Evolutionary conservation across 2,329 filamentous ascomycete genomes (phyloP).

Genomic region (Fusarium austroafricanum): DNA sequence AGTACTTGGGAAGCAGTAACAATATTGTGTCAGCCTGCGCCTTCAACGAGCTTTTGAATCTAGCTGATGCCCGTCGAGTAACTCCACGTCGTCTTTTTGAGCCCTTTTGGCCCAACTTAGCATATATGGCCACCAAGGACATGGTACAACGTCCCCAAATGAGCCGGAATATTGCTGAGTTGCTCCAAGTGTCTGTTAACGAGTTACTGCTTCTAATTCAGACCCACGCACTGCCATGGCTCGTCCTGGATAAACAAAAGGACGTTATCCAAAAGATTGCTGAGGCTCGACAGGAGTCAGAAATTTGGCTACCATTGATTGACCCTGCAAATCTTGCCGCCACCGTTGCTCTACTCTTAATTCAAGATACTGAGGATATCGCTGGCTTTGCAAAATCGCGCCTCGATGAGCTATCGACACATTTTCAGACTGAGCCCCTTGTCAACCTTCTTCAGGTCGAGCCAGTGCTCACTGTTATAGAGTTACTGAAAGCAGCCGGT

Average conservation of each 20-base stretch:
- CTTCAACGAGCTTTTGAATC: constrained; percentile 81
- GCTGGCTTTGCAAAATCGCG: constrained; percentile 76
- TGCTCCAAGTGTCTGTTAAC: constrained; percentile 79
- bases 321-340: constrained; percentile 67
- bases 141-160: constrained; percentile 84
- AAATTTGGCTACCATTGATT: constrained; percentile 67
- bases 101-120: constrained; percentile 90
- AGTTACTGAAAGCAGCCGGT: constrained; percentile 83
- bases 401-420: constrained; percentile 74
- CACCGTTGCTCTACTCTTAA: constrained; percentile 69
- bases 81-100: constrained; percentile 78
- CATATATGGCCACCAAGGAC: constrained; percentile 84
- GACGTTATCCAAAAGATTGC: constrained; percentile 87
- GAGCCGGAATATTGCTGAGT: constrained; percentile 80
- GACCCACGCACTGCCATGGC: constrained; percentile 83
- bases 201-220: constrained; percentile 83
- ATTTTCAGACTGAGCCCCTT: constrained; percentile 75
- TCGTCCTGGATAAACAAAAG: constrained; percentile 81
- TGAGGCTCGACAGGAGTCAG: constrained; percentile 76
- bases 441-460: constrained; percentile 78
- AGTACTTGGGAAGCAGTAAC: constrained; percentile 88
- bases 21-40: constrained; percentile 82
- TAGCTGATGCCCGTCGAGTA: constrained; percentile 73
- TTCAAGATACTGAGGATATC: constrained; percentile 66
- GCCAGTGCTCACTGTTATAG: constrained; percentile 79